Evolutionary conservation across 1,284 basidiomycete species (phyloP).

Genomic region (Rhodotorula sp.): DNA sequence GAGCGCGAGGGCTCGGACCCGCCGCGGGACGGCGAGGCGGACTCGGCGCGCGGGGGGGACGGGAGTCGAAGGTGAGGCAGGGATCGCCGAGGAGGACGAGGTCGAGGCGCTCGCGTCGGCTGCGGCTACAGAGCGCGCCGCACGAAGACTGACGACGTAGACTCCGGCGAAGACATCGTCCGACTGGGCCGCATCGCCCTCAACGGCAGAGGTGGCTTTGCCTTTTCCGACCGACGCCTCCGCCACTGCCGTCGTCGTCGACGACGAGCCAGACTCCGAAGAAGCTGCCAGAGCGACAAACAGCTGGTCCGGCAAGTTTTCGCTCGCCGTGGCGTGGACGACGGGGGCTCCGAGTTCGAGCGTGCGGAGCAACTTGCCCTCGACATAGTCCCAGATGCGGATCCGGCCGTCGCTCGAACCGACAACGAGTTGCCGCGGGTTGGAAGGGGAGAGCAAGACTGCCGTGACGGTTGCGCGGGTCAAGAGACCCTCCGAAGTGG

Average conservation of each 20-base stretch:
- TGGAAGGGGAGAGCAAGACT: conserved; percentile 75
- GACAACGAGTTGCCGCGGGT: conserved; percentile 84
- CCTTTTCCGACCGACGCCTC: not conserved
- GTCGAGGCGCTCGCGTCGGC: conserved; percentile 42
- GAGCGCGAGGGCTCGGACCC: conserved; percentile 66
- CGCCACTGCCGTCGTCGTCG: not conserved
- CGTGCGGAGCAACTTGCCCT: conserved; percentile 73
- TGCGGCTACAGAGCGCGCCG: not conserved
- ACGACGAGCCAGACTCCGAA: not conserved
- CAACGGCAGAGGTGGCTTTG: conserved; percentile 25
- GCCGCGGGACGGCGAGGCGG: conserved; percentile 55
- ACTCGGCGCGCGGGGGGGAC: conserved; percentile 57
- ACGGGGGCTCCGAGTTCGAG: conserved; percentile 70
- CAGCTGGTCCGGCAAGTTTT: conserved; percentile 63
- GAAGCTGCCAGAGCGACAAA: conserved; percentile 54
- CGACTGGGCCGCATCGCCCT: not conserved
- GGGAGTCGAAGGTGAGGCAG: conserved; percentile 50
- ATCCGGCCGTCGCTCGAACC: conserved; percentile 78
- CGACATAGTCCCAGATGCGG: conserved; percentile 90
- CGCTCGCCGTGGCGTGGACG: conserved; percentile 67
- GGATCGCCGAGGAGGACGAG: conserved; percentile 42
- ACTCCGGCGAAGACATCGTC: conserved; percentile 40
- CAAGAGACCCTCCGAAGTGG: conserved; percentile 53
- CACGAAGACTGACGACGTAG: conserved; percentile 27
- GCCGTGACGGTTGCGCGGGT: conserved; percentile 59